phyloP scores from a whole-genome alignment of 768 basidiomycete species.

The Lactarius quietus region DNA sequence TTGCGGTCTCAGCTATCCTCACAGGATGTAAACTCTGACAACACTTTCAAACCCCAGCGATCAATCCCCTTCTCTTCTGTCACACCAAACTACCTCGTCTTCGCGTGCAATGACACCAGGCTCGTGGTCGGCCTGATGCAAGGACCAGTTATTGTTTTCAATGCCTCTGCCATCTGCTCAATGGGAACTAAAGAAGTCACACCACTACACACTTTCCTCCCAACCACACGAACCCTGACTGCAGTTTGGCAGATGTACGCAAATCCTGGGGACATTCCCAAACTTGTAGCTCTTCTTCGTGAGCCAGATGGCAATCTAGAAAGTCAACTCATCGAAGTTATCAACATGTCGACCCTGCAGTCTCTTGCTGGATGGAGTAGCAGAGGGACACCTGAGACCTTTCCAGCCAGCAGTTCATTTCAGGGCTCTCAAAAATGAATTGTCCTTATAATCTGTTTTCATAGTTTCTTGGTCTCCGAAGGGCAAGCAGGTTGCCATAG shows the following conservation, averaged over 20 bases:
- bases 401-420: slow-evolving; percentile 58
- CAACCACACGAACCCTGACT: slow-evolving; percentile 37
- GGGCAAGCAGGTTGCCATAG: slow-evolving; percentile 80
- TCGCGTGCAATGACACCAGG: slow-evolving; percentile 57
- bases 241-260: slow-evolving; percentile 53
- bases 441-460: slow-evolving; percentile 17
- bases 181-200: slow-evolving; percentile 40
- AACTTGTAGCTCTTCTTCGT: slow-evolving; percentile 57
- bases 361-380: slow-evolving; percentile 53
- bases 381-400: slow-evolving; percentile 43
- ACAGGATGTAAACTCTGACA: slow-evolving; percentile 37
- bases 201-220: slow-evolving; percentile 48
- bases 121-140: slow-evolving; percentile 56
- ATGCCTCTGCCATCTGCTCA: slow-evolving; percentile 50
- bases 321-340: slow-evolving; percentile 49
- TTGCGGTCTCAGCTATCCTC: slow-evolving; percentile 54
- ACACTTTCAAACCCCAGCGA: slow-evolving; percentile 50
- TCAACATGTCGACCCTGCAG: slow-evolving; percentile 51
- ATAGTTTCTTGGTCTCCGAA: slow-evolving; percentile 83
- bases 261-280: slow-evolving; percentile 60
- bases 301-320: slow-evolving; percentile 33
- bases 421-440: not conserved
- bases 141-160: slow-evolving; percentile 59
- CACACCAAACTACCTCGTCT: slow-evolving; percentile 51
- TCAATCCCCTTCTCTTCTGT: slow-evolving; percentile 42